Percentiles rank a stretch among this genome's conserved stretches.
These are phyloP conservation scores for Yamadazyma endophytica DNA, from an alignment of 805 yeast genomes.

Conservation along the genomic window DNA sequence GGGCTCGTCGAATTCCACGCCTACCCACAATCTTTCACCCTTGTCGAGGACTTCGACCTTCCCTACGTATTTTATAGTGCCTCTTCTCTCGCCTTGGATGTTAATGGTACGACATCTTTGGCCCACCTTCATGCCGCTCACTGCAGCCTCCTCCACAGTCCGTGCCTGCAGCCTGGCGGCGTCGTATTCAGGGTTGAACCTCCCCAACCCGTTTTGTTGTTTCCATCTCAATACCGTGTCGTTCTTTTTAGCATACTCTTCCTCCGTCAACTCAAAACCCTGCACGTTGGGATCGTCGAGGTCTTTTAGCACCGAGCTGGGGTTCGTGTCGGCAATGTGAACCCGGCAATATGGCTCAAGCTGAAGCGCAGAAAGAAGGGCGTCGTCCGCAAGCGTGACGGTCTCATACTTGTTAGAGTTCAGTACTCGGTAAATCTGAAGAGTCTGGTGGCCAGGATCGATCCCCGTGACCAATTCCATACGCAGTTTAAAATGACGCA, in stretches of 20 bases:
- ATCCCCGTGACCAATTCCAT: constrained; percentile 75
- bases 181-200: constrained; percentile 56
- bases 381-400: constrained; percentile 1
- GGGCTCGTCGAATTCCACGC: constrained; percentile 82
- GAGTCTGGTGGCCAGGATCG: constrained; percentile 50
- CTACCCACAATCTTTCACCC: constrained; percentile 63
- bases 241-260: constrained; percentile 54
- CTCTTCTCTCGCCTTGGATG: constrained; percentile 54
- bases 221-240: constrained; percentile 81
- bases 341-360: constrained; percentile 44
- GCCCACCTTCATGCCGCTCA: constrained; percentile 38
- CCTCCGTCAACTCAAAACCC: constrained; percentile 44
- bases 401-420: constrained; percentile 32
- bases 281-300: constrained; percentile 19
- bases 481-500: constrained; percentile 47
- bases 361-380: constrained; percentile 18
- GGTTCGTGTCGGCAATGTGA: constrained; percentile 55
- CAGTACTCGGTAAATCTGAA: constrained; percentile 42
- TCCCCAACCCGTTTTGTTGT: constrained; percentile 59
- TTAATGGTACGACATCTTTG: constrained; percentile 50
- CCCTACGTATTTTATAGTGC: constrained; percentile 71
- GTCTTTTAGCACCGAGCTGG: constrained; percentile 42
- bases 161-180: constrained; percentile 24
- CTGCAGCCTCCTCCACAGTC: constrained; percentile 21
- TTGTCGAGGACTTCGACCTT: constrained; percentile 54